Conservation (phyloP, 2,329 filamentous ascomycete species). For the Neoscytalidium dimidiatum region DNA sequence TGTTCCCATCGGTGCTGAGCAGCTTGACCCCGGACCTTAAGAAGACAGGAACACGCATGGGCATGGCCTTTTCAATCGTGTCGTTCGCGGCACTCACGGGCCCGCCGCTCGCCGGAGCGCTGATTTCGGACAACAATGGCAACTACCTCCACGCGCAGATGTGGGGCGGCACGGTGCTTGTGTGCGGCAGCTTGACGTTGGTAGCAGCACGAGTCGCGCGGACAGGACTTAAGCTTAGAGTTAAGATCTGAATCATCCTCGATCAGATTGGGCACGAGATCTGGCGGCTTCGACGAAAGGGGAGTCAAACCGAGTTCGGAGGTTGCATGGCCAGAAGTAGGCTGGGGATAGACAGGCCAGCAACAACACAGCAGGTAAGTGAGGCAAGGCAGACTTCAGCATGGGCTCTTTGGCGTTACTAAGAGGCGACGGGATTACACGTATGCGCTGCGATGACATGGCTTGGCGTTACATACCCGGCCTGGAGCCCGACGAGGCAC, state of each 20-base stretch:
- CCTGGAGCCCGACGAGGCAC: background rate
- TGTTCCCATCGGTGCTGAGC: conserved; percentile 26
- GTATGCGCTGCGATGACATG: background rate
- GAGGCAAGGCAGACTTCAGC: background rate
- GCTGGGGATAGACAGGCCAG: too few relatives aligned
- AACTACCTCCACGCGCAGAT: conserved; percentile 33
- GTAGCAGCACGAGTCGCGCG: conserved; percentile 31
- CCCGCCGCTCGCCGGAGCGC: conserved; percentile 36
- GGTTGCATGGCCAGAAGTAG: background rate
- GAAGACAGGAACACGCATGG: conserved; percentile 37
- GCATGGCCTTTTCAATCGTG: conserved; percentile 40
- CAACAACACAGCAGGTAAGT: too few relatives aligned
- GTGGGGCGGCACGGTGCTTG: conserved; percentile 33
- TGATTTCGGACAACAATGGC: conserved; percentile 32
- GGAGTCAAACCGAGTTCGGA: background rate
- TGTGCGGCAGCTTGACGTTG: conserved; percentile 32
- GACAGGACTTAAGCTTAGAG: conserved; percentile 34
- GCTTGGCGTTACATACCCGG: background rate
- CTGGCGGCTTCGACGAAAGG: background rate
- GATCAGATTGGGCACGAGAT: background rate
- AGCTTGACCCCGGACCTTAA: conserved; percentile 30
- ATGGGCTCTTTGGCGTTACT: background rate
- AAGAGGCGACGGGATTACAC: background rate
- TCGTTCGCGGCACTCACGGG: conserved; percentile 38
- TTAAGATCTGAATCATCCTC: conserved; percentile 25